Conservation (phyloP, 2,329 filamentous ascomycete genomes). For the Decorospora gaudefroyi region DNA sequence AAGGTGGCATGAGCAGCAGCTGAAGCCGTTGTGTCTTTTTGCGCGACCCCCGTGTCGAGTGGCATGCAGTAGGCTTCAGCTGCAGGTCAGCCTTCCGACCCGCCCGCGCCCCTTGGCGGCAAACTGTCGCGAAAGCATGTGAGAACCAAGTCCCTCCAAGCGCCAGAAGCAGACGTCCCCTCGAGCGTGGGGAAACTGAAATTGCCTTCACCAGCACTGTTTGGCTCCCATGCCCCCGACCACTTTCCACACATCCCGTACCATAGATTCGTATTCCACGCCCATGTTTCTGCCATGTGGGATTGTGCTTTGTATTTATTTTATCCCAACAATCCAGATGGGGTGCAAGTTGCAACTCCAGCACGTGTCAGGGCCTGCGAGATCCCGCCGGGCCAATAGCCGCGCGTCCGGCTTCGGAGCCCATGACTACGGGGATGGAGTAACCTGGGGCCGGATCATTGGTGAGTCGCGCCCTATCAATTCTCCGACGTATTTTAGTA, state of each 20-base stretch:
- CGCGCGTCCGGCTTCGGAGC: constrained; percentile 36
- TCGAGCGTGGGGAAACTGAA: constrained; percentile 29
- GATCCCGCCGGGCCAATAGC: constrained; percentile 26
- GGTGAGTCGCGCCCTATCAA: constrained; percentile 24
- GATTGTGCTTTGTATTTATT: constrained; percentile 13
- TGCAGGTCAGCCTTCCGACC: constrained; percentile 31
- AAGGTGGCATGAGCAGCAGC: constrained; percentile 16
- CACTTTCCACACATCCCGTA: constrained; percentile 12
- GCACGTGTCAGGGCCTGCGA: constrained; percentile 21
- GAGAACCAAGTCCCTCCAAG: too few species aligned
- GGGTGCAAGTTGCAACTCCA: constrained; percentile 27
- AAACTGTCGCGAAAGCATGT: constrained; percentile 31
- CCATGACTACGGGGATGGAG: constrained; percentile 31
- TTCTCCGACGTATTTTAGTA: constrained; percentile 9
- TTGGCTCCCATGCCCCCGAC: constrained; percentile 11
- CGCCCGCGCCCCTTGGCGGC: constrained; percentile 26
- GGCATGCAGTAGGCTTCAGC: constrained; percentile 21
- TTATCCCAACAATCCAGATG: constrained; percentile 29
- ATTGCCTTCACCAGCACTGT: constrained; percentile 4
- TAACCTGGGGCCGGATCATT: constrained; percentile 21
- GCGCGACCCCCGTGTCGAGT: constrained; percentile 17
- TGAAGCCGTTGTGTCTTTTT: constrained; percentile 16
- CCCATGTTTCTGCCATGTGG: constrained; percentile 12
- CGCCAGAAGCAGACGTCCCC: constrained; percentile 15
- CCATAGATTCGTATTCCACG: constrained; percentile 3